phyloP scores from a whole-genome alignment of 352 stramenopile genomes.

The Globisporangium spinosum region DNA sequence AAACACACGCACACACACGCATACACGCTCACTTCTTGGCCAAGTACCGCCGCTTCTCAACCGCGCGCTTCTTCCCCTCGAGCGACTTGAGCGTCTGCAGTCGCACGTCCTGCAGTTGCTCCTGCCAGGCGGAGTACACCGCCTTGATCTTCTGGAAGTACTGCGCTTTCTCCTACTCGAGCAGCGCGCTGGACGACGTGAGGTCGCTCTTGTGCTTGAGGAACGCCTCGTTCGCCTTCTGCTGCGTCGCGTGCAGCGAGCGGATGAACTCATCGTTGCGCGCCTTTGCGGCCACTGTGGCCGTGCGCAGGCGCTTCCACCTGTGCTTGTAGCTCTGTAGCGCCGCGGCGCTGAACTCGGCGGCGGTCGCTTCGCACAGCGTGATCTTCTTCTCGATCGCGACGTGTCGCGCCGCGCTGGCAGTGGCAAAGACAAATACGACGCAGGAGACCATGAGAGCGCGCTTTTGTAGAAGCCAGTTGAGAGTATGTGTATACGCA shows the following conservation, averaged over 20 bases:
- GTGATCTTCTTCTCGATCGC: slow-evolving; percentile 71
- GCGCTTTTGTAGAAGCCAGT: neutral
- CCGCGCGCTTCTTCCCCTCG: slow-evolving; percentile 67
- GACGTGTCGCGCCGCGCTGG: slow-evolving; percentile 46
- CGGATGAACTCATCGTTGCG: slow-evolving; percentile 68
- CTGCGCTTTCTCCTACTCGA: slow-evolving; percentile 56
- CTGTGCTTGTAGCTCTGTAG: slow-evolving; percentile 64
- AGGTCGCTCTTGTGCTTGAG: slow-evolving; percentile 38
- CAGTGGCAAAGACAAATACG: slow-evolving; percentile 3
- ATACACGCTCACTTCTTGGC: slow-evolving; percentile 54
- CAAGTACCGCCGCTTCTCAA: slow-evolving; percentile 63
- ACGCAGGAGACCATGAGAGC: neutral
- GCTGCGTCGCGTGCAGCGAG: slow-evolving; percentile 45
- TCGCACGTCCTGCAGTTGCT: slow-evolving; percentile 48
- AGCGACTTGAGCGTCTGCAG: slow-evolving; percentile 56
- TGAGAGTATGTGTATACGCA: neutral
- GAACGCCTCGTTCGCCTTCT: slow-evolving; percentile 45
- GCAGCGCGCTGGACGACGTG: slow-evolving; percentile 31
- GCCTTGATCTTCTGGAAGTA: slow-evolving; percentile 64
- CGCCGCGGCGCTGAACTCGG: slow-evolving; percentile 69
- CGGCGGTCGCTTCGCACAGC: slow-evolving; percentile 66
- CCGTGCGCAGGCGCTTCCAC: slow-evolving; percentile 46
- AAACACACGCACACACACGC: too few species aligned
- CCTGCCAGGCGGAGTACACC: slow-evolving; percentile 71
- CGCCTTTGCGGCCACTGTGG: slow-evolving; percentile 39